Percentiles rank a stretch among this genome's conserved stretches.
These are phyloP conservation scores for Aquilaria agallochum DNA, from an alignment of 441 rosid species.

Conservation along the genomic window DNA sequence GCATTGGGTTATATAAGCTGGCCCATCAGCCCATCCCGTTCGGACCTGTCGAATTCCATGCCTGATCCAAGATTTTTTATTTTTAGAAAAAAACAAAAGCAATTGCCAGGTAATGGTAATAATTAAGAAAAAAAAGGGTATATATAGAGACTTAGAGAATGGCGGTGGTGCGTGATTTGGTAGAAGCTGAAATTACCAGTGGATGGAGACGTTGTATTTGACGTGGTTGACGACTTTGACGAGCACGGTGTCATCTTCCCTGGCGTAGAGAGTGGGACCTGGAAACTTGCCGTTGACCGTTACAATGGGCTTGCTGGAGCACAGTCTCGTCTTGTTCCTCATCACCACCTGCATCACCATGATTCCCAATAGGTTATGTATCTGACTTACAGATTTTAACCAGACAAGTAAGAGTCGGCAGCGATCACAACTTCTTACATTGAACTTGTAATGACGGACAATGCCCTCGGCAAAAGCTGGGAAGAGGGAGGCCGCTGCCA, in stretches of 20 bases:
- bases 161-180: no score
- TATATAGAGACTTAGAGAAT: no score
- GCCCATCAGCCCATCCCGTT: conserved; percentile 97
- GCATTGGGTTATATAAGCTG: conserved; percentile 85
- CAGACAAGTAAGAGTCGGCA: background rate
- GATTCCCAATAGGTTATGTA: conserved; percentile 1
- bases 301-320: conserved; percentile 72
- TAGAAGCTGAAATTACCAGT: conserved; percentile 42
- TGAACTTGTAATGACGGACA: conserved; percentile 71
- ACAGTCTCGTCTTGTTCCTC: conserved; percentile 57
- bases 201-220: conserved; percentile 71
- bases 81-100: no score
- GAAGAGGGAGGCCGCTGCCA: conserved; percentile 43
- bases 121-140: background rate
- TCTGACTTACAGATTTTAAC: conserved; percentile 3
- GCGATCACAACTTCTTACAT: conserved; percentile 39
- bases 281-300: conserved; percentile 81
- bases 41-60: conserved; percentile 76
- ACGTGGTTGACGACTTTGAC: conserved; percentile 77
- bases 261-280: conserved; percentile 85
- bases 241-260: conserved; percentile 83
- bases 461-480: conserved; percentile 55
- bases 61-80: conserved; percentile 29
- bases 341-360: conserved; percentile 49
- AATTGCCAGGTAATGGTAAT: background rate